Evolutionary conservation across 176 grass and related monocot species (phyloP), one percentile per base, ranked within the genome.

Genomic region (Cenchrus purpureus): DNA sequence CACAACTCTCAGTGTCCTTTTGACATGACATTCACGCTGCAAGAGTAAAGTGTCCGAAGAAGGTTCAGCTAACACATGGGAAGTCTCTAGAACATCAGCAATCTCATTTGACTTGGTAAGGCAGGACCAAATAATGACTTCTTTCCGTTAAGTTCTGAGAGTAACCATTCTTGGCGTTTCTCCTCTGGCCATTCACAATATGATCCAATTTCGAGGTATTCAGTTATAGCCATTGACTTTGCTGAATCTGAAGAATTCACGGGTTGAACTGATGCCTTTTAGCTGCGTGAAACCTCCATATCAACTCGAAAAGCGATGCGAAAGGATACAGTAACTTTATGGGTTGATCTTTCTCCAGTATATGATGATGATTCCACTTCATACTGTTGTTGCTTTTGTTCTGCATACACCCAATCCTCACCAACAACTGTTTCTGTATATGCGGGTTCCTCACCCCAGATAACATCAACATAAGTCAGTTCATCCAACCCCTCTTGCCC

Each of bases 301-400:
- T 99, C 91, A 78, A 99, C 90, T 71, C 97, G 91, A 82, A 97
- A 99, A 74, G 84, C 88, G n/a, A n/a, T n/a, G n/a, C n/a, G n/a
- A 79, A 99, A 99, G 50, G 91, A 91, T 70, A 94, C 86, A 65
- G 82, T 97, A 37, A 99, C 70, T 84, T 88, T 92, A 45, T 94
- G 88, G 29, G 88, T 96, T 58, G 97, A 92, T 84, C 25, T 77
- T 71, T 82, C 92, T 81, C 91, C 92, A 76, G 56, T 85, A 20
- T 83, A 67, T 69, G 84, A 83, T 14, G 80, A 91, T 29, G 79
- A 90, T 85, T 91, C 91, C 76, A 93, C 87, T 84, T 93, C 81
- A 50, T 83, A 86, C 62, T 90, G 89, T 77, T 85, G 79, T 32
- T 32, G 31, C 31, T 32, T 32, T 32, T 32, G 31, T 32, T 32